Percentiles rank a stretch among this genome's conserved stretches.
phyloP scores from a whole-genome alignment of 31 red algal species.

The Pterothamnion heteromorphum region DNA sequence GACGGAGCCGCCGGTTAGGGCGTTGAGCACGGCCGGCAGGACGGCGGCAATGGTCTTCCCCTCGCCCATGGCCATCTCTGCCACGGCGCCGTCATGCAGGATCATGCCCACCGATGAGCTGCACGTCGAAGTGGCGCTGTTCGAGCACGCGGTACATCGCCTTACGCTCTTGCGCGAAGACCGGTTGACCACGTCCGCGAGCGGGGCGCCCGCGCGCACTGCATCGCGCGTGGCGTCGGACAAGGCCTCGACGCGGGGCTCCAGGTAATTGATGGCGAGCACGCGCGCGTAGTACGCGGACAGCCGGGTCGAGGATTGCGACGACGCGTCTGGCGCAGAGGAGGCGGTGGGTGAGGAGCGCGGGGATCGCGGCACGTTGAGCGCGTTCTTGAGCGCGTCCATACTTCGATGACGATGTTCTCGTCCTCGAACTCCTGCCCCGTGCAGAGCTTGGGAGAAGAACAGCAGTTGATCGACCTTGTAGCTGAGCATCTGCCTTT shows the following conservation, averaged over 20 bases:
- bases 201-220: neutral
- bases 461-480: slow-evolving; percentile 81
- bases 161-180: slow-evolving; percentile 77
- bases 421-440: slow-evolving; percentile 73
- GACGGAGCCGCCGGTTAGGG: slow-evolving; percentile 56
- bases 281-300: slow-evolving; percentile 46
- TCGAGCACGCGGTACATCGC: slow-evolving; percentile 69
- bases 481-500: slow-evolving; percentile 71
- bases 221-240: slow-evolving; percentile 33
- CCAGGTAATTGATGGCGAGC: slow-evolving; percentile 62
- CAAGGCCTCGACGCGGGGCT: slow-evolving; percentile 56
- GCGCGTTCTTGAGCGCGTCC: too few relatives aligned
- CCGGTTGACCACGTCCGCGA: slow-evolving; percentile 61
- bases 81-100: slow-evolving; percentile 65
- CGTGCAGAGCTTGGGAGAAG: slow-evolving; percentile 63
- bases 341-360: too few relatives aligned
- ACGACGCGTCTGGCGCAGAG: too few relatives aligned
- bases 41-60: slow-evolving; percentile 79
- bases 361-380: too few relatives aligned
- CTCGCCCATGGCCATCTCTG: slow-evolving; percentile 94
- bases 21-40: slow-evolving; percentile 63
- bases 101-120: slow-evolving; percentile 83
- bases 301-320: too few relatives aligned
- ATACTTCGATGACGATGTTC: slow-evolving; percentile 67
- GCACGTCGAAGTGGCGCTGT: slow-evolving; percentile 86